phyloP scores from a whole-genome alignment of 441 rosid species.

The Syzygium syzygioides region DNA sequence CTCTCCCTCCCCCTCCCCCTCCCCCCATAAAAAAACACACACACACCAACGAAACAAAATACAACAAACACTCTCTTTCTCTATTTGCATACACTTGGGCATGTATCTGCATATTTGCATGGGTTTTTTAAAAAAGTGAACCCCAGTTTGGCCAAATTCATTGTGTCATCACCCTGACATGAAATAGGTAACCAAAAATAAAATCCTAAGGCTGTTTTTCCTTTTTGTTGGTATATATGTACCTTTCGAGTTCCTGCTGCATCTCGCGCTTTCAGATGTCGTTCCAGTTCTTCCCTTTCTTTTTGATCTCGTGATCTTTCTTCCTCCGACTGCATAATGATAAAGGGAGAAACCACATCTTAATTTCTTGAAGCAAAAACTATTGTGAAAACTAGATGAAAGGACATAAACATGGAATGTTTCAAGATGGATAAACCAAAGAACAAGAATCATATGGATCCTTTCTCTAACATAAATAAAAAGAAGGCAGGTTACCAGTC shows the following conservation, averaged over 20 bases:
- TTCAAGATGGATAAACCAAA: not conserved
- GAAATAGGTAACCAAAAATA: not conserved
- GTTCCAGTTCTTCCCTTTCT: slow-evolving; percentile 88
- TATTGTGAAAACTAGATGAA: not conserved
- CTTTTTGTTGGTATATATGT: not conserved
- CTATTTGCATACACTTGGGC: not conserved
- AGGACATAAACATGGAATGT: not conserved
- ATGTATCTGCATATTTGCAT: not conserved
- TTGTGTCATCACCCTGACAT: not conserved
- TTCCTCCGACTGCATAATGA: slow-evolving; percentile 66
- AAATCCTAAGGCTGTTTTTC: not conserved
- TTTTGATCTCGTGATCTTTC: slow-evolving; percentile 86
- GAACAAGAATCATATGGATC: not conserved
- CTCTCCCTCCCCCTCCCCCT: not conserved
- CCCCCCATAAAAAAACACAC: not conserved
- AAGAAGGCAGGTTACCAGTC: not conserved
- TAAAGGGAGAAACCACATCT: not conserved
- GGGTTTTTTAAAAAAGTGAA: not conserved
- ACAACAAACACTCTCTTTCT: not conserved
- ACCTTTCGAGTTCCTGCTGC: slow-evolving; percentile 82
- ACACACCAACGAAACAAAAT: not conserved
- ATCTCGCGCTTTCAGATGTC: slow-evolving; percentile 80
- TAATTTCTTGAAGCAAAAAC: not conserved
- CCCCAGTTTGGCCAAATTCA: not conserved
- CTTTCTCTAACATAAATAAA: not conserved